Percentiles rank a stretch among this genome's conserved stretches.
phyloP scores from a whole-genome alignment of 2,329 filamentous ascomycete species.

The Boeremia lycopersici region DNA sequence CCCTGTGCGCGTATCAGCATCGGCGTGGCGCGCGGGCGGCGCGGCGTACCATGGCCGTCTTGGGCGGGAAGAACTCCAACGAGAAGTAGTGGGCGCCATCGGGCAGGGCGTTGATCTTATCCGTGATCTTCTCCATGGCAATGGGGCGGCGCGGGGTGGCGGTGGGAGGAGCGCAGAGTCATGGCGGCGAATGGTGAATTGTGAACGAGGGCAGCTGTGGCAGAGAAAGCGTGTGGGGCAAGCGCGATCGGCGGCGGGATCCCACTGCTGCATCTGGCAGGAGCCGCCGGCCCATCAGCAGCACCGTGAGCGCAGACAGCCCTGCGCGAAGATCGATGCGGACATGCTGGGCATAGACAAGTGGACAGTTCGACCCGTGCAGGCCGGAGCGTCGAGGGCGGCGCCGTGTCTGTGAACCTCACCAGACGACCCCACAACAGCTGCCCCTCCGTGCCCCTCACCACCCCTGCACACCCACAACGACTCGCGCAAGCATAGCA shows the following conservation, averaged over 20 bases:
- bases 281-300: slow-evolving; percentile 2
- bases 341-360: no score
- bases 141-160: background rate
- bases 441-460: slow-evolving; percentile 13
- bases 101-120: slow-evolving; percentile 91
- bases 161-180: slow-evolving; percentile 31
- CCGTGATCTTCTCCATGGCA: slow-evolving; percentile 72
- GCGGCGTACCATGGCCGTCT: slow-evolving; percentile 77
- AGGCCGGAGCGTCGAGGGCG: no score
- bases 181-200: slow-evolving; percentile 34
- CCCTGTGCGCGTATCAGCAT: slow-evolving; percentile 57
- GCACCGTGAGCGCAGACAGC: background rate
- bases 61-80: slow-evolving; percentile 98
- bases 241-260: slow-evolving; percentile 26
- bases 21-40: slow-evolving; percentile 17
- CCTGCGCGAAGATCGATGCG: no score
- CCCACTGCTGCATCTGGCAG: slow-evolving; percentile 15
- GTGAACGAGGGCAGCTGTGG: slow-evolving; percentile 34
- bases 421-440: slow-evolving; percentile 1
- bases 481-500: background rate
- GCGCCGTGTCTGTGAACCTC: background rate
- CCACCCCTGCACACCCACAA: slow-evolving; percentile 5
- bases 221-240: slow-evolving; percentile 31
- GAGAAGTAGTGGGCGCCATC: slow-evolving; percentile 86
- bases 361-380: no score